Conservation (phyloP, 2,329 filamentous ascomycete species). For the Aspergillus quadricinctus region DNA sequence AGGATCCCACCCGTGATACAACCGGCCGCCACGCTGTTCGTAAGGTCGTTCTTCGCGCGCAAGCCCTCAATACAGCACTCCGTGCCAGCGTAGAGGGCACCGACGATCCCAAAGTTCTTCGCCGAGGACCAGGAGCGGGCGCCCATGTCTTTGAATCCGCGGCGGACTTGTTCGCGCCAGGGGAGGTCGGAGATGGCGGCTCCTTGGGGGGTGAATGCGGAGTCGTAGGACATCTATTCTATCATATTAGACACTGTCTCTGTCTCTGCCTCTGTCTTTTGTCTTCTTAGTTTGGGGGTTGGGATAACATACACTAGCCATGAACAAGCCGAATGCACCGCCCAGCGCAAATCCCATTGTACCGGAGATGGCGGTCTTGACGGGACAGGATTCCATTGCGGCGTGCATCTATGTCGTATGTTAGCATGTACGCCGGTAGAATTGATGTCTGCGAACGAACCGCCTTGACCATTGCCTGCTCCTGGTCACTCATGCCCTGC, state of each 20-base stretch:
- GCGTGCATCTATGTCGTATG: constrained; percentile 60
- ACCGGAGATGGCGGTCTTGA: constrained; percentile 84
- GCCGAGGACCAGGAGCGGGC: constrained; percentile 73
- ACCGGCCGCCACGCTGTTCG: constrained; percentile 80
- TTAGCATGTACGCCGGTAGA: neutral
- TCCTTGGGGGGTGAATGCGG: constrained; percentile 64
- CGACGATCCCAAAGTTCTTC: constrained; percentile 93
- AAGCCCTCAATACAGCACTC: constrained; percentile 92
- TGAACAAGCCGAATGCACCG: constrained; percentile 93
- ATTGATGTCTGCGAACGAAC: constrained; percentile 21
- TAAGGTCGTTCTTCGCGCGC: constrained; percentile 88
- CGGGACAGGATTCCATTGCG: constrained; percentile 86
- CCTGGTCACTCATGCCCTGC: constrained; percentile 44
- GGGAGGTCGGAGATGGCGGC: constrained; percentile 62
- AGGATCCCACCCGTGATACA: constrained; percentile 88
- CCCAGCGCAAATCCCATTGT: constrained; percentile 93
- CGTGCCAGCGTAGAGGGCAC: constrained; percentile 83
- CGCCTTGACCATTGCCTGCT: constrained; percentile 46
- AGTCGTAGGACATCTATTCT: constrained; percentile 95
- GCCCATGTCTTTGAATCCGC: constrained; percentile 95
- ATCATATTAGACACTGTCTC: neutral
- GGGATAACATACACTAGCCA: constrained; percentile 74
- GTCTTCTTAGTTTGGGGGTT: neutral
- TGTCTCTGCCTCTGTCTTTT: too few species aligned
- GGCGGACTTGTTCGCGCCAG: constrained; percentile 73